Percentiles rank a stretch among this genome's conserved stretches.
These are phyloP conservation scores for Suillus discolor DNA, from an alignment of 768 basidiomycete species.

Conservation along the genomic window DNA sequence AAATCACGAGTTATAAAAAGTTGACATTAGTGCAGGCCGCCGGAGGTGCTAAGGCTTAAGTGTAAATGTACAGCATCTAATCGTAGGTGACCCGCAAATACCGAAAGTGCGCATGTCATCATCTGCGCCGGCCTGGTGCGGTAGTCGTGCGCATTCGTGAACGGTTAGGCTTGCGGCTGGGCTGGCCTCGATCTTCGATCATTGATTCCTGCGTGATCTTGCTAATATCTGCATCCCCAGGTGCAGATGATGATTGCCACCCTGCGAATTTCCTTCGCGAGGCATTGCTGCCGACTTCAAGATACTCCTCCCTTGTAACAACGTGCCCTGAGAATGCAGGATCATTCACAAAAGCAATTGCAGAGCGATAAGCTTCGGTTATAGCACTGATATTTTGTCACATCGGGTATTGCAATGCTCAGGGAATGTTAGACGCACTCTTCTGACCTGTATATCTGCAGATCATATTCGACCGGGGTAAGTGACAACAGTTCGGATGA, in stretches of 20 bases:
- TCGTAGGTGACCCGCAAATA: background rate
- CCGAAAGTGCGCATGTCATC: background rate
- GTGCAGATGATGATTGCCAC: constrained; percentile 44
- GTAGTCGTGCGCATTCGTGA: constrained; percentile 24
- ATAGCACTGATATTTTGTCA: constrained; percentile 51
- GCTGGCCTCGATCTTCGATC: constrained; percentile 25
- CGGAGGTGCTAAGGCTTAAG: background rate
- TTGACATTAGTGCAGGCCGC: background rate
- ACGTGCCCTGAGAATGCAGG: constrained; percentile 53
- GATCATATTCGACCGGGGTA: constrained; percentile 81
- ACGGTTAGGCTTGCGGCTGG: constrained; percentile 30
- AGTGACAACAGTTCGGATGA: constrained; percentile 73
- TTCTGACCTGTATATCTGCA: constrained; percentile 68
- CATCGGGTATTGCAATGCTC: constrained; percentile 7
- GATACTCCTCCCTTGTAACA: constrained; percentile 82
- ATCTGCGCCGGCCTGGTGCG: constrained; percentile 31
- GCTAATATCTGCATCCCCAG: constrained; percentile 25
- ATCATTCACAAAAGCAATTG: constrained; percentile 56
- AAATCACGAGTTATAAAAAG: constrained; percentile 16
- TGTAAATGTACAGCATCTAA: background rate
- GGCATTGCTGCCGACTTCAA: constrained; percentile 78
- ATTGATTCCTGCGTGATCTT: constrained; percentile 19
- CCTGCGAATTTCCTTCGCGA: constrained; percentile 74
- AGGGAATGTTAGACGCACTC: constrained; percentile 57
- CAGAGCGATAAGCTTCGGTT: constrained; percentile 65